Conservation (phyloP, 129 eudicot genomes). For the Smallanthus sonchifolius region DNA sequence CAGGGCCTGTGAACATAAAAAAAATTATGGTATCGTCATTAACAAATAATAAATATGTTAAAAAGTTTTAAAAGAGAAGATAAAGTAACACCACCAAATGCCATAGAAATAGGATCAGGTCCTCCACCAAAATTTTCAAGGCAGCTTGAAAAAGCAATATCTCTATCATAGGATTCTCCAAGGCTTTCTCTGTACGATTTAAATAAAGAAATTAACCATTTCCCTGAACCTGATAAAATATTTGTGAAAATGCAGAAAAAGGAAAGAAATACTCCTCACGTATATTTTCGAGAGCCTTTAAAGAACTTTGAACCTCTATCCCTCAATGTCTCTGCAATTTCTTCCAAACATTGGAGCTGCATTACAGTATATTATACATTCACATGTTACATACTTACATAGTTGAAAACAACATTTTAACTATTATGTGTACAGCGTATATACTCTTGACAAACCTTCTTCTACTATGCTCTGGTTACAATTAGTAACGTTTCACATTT, state of each 20-base stretch:
- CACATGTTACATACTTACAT: constrained; percentile 1
- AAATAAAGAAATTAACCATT: constrained; percentile 4
- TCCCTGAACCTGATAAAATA: neutral
- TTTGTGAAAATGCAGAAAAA: constrained; percentile 1
- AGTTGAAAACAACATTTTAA: neutral
- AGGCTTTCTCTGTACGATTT: constrained; percentile 70
- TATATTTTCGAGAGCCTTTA: constrained; percentile 88
- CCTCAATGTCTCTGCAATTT: constrained; percentile 71
- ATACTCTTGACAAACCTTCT: neutral
- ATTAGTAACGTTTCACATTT: neutral
- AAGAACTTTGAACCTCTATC: constrained; percentile 70
- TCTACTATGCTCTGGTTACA: neutral
- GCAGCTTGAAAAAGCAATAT: constrained; percentile 69
- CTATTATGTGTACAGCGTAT: neutral
- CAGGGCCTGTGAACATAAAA: constrained; percentile 59
- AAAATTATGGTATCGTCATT: constrained; percentile 16
- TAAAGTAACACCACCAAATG: constrained; percentile 66
- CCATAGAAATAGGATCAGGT: constrained; percentile 71
- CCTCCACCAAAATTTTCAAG: constrained; percentile 80
- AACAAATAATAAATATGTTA: constrained; percentile 4
- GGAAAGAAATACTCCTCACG: constrained; percentile 47
- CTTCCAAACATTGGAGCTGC: constrained; percentile 90
- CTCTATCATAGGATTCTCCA: constrained; percentile 73
- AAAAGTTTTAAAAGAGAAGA: neutral
- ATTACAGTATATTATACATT: constrained; percentile 19